Evolutionary conservation across 345 rosid genomes (phyloP), one percentile per base, ranked within the genome.

Genomic region (Acer negundo): DNA sequence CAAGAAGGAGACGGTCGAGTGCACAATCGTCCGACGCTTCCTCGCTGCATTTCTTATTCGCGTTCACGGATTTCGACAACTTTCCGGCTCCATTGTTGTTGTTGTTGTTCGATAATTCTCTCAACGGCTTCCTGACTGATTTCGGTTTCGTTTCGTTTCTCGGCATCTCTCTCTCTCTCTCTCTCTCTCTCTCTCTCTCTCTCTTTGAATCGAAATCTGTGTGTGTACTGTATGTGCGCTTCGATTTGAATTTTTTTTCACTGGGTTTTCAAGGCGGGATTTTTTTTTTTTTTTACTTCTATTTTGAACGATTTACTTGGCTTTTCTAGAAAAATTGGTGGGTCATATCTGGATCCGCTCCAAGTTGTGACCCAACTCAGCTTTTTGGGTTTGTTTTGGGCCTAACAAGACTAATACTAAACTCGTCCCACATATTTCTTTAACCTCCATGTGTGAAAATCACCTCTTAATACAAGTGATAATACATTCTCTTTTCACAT

Each of bases 1-100:
- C 87, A 69, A 88, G 88, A 74, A 86, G 83, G 78, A 96, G 88
- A 28, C 81, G 78, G 78, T 94, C 97, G 65, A 91, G 84, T 46
- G 82, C 72, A 8, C 59, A 90, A 10, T 76, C 90, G 7, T 77
- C 85, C 16, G 28, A 56, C 38, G 73, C 83, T 66, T 64, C 80
- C 20, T 51, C 74, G 58, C 49, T 61, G 77, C n/a, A 53, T 74
- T 72, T 46, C 69, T 80, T 44, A 51, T 75, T 74, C 28, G 74
- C 13, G 55, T 74, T 79, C 47, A 10, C 66, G 0, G 88, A 80
- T 72, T 84, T 87, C 67, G 81, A 72, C 65, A 75, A 65, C 24
- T 61, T 42, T 69, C 76, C 77, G 7, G 53, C 80, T 69, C 69
- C 72, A 17, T 22, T 24, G 49, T 61, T 42, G 10, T 42, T 26